Conservation (phyloP, 352 stramenopile genomes). For the Globisporangium sylvaticum region DNA sequence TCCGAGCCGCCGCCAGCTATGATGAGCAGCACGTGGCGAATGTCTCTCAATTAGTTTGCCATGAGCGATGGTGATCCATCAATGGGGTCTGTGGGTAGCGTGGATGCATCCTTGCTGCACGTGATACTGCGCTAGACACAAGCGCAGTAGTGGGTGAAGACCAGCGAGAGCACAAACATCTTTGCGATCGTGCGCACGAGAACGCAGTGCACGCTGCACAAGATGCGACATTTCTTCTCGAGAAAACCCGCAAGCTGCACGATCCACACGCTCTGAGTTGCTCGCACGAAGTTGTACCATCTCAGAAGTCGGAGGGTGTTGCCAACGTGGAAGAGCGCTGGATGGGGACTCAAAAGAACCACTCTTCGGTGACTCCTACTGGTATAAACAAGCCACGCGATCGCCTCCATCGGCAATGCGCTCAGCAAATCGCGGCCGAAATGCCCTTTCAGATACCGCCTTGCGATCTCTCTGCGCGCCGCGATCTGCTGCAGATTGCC, state of each 20-base stretch:
- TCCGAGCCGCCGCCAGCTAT: background rate
- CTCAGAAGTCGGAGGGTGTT: background rate
- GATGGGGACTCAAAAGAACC: background rate
- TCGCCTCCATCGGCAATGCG: slow-evolving; percentile 1
- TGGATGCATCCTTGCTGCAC: background rate
- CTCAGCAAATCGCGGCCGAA: slow-evolving; percentile 7
- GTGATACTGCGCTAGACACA: slow-evolving; percentile 3
- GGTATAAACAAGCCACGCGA: background rate
- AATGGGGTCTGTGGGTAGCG: background rate
- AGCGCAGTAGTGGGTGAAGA: slow-evolving; percentile 4
- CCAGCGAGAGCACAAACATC: background rate
- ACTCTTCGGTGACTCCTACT: background rate
- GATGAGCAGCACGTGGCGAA: background rate
- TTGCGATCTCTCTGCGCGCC: background rate
- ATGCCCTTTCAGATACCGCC: slow-evolving; percentile 1
- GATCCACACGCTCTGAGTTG: background rate
- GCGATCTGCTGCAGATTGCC: slow-evolving; percentile 1
- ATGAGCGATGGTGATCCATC: background rate
- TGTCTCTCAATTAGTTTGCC: background rate
- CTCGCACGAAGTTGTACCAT: background rate
- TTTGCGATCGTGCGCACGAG: background rate
- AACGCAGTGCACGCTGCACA: slow-evolving; percentile 6
- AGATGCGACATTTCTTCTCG: background rate
- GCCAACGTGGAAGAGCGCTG: slow-evolving; percentile 1
- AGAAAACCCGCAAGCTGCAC: background rate